Conservation (phyloP, 176 grass and related monocot genomes). For the Aegilops longissima region DNA sequence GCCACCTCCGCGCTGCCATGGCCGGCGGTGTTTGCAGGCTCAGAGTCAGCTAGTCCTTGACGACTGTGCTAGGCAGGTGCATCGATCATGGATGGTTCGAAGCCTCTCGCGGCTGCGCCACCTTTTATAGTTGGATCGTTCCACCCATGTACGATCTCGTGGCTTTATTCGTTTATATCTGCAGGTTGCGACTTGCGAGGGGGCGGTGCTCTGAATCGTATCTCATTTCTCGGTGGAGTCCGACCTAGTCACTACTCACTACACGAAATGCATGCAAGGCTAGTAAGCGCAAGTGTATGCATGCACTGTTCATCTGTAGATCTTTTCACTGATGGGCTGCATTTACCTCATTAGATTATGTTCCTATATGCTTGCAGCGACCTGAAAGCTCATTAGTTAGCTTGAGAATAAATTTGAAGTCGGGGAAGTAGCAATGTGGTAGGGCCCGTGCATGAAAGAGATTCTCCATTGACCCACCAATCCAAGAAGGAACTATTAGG, state of each 20-base stretch:
- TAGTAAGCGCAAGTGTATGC: too few species aligned
- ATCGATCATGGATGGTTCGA: not conserved
- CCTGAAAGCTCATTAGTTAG: not conserved
- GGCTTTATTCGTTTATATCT: not conserved
- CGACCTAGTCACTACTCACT: too few species aligned
- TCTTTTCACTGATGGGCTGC: too few species aligned
- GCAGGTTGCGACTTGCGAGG: not conserved
- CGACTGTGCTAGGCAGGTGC: not conserved
- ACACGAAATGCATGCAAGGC: too few species aligned
- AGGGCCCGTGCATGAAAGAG: not conserved
- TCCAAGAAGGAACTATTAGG: not conserved
- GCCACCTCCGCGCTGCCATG: not conserved
- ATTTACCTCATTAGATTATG: not conserved
- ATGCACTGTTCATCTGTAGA: too few species aligned
- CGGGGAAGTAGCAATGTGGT: not conserved
- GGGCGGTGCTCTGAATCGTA: not conserved
- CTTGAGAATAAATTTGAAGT: not conserved
- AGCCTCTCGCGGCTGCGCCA: not conserved
- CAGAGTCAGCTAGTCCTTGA: not conserved
- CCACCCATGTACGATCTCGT: not conserved
- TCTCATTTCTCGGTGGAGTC: not conserved
- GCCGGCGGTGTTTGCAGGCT: too few species aligned
- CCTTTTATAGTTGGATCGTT: not conserved
- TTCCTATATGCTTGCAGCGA: constrained; percentile 3
- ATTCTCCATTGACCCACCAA: constrained; percentile 25